Base-by-base conservation (phyloP, 495 filamentous ascomycete genomes). In the Gamarada debralockiae region DNA sequence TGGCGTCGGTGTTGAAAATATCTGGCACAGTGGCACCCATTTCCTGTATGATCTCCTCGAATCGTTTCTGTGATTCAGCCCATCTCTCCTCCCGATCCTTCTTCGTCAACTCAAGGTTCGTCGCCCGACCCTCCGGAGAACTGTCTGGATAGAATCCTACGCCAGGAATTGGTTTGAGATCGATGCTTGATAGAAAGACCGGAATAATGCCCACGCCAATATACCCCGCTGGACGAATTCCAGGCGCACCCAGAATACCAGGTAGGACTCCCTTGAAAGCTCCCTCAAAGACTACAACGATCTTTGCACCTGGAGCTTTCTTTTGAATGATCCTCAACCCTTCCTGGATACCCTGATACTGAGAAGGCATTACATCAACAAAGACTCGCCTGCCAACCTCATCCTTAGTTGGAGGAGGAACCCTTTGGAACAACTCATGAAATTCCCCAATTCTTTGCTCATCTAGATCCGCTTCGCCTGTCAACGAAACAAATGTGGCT, bases 401-500 rank as follows among this genome's bases (percentile, higher is more conserved):
- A 13, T 12, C 14, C 3, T 24, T 21, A 15, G 3, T 17, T 31
- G 44, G 44, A 27, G 31, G 57, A 24, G 48, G 56, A 22, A 52
- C 27, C 15, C 40, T 29, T 33, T 52, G 50, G 9, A 43, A 51
- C 3, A 44, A 49, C 18, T 63, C 49, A 38, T 67, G 58, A 44
- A 65, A 54, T n/a, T 25, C 62, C 55, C 15, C 64, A 56, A 14
- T 50, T 5, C 14, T 18, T 15, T 39, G 36, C n/a, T n/a, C n/a
- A n/a, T n/a, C n/a, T n/a, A n/a, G n/a, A n/a, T 37, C 47, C 6
- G 15, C 29, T 2, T 37, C 44, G 25, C 45, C 58, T n/a, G 56
- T 40, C 22, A 71, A 54, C 13, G 70, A 61, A 13, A 66, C 15
- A 48, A 70, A 73, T 12, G 18, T 40, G 15, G 65, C 55, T 17